A percentile compares a stretch with the other conserved stretches of the same genome.
Evolutionary conservation across 2,329 filamentous ascomycete genomes (phyloP).

Genomic region (Hypomyces rosellus): DNA sequence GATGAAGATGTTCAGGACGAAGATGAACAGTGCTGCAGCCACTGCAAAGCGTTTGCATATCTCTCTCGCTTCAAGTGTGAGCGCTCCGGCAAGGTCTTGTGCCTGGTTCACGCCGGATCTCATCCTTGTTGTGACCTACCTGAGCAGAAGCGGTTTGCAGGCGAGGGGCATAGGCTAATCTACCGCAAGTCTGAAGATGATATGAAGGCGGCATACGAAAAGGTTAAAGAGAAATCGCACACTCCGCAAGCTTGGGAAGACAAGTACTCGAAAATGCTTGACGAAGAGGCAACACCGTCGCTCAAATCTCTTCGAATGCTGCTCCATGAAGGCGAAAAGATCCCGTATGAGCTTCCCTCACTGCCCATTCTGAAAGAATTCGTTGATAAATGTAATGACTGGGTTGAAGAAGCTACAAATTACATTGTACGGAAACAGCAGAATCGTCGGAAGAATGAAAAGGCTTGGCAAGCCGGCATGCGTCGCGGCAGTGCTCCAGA

Average conservation of each 20-base stretch:
- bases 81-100: constrained; percentile 74
- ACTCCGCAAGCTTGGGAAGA: constrained; percentile 85
- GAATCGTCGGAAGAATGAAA: constrained; percentile 91
- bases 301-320: constrained; percentile 80
- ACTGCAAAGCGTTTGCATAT: constrained; percentile 90
- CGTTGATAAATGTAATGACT: constrained; percentile 94
- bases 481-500: constrained; percentile 58
- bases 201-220: constrained; percentile 61
- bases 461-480: constrained; percentile 68
- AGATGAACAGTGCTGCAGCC: constrained; percentile 86
- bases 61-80: constrained; percentile 84
- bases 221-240: constrained; percentile 77
- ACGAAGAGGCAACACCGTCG: constrained; percentile 76
- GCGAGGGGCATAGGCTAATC: constrained; percentile 65
- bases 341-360: constrained; percentile 81
- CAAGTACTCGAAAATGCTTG: constrained; percentile 78
- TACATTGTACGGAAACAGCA: constrained; percentile 98
- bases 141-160: constrained; percentile 60
- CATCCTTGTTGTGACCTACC: constrained; percentile 72
- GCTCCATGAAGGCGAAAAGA: constrained; percentile 89
- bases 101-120: constrained; percentile 72
- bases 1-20: constrained; percentile 79
- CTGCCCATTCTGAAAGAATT: constrained; percentile 78
- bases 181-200: constrained; percentile 71
- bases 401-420: constrained; percentile 93